These are phyloP conservation scores for Auriscalpium vulgare DNA, from an alignment of 768 basidiomycete species.

Conservation along the genomic window DNA sequence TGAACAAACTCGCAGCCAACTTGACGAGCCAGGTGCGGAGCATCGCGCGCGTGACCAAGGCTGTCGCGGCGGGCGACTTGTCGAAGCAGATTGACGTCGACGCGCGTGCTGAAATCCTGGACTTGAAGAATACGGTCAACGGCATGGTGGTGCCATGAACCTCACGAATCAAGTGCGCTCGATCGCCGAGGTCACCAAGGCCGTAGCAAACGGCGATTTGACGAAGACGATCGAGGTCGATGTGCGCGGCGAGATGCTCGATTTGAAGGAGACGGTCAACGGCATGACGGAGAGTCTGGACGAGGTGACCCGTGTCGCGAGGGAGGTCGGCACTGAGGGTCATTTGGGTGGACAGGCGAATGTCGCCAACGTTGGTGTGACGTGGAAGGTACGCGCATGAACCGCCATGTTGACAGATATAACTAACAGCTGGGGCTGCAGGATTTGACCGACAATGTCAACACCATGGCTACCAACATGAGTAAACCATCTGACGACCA, in stretches of 20 bases:
- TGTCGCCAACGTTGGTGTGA: conserved; percentile 91
- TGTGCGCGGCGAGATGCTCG: conserved; percentile 86
- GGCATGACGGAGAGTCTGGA: conserved; percentile 88
- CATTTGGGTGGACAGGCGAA: conserved; percentile 89
- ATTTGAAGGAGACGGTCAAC: conserved; percentile 89
- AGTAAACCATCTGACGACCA: conserved; percentile 19
- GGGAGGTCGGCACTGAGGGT: conserved; percentile 97
- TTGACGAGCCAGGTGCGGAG: conserved; percentile 48
- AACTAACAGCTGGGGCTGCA: conserved; percentile 19
- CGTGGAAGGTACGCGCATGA: conserved; percentile 64
- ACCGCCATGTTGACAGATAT: background rate
- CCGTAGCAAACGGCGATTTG: conserved; percentile 88
- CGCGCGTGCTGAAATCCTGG: conserved; percentile 78
- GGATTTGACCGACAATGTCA: conserved; percentile 92
- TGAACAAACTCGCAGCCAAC: conserved; percentile 71
- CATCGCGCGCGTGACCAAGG: conserved; percentile 51
- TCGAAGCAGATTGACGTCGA: conserved; percentile 86
- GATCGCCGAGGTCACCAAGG: conserved; percentile 91
- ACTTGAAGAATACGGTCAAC: conserved; percentile 55
- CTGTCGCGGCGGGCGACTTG: conserved; percentile 81
- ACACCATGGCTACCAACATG: conserved; percentile 91
- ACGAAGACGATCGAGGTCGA: conserved; percentile 91
- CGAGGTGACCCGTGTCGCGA: conserved; percentile 79
- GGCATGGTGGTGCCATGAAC: conserved; percentile 60
- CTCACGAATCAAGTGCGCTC: conserved; percentile 87